Evolutionary conservation across 2,329 filamentous ascomycete species (phyloP).

Genomic region (Ramularia endophylla): DNA sequence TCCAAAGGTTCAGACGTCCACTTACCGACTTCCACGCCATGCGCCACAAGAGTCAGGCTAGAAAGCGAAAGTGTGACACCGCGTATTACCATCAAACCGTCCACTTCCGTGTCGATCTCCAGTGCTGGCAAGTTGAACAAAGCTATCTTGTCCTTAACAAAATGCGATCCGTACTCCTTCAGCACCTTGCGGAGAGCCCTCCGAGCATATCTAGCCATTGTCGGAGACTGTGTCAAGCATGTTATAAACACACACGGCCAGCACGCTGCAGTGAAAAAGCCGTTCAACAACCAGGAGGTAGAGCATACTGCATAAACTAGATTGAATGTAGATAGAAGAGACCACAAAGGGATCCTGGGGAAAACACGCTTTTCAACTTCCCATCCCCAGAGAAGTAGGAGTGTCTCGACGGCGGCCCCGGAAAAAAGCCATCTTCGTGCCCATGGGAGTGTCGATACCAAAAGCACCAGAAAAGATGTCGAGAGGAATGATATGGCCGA

Average conservation of each 20-base stretch:
- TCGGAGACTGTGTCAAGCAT: slow-evolving; percentile 44
- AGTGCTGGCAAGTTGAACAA: slow-evolving; percentile 46
- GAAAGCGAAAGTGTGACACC: slow-evolving; percentile 48
- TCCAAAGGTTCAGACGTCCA: background rate
- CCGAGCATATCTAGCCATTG: slow-evolving; percentile 33
- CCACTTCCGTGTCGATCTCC: slow-evolving; percentile 50
- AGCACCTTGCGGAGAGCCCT: slow-evolving; percentile 33
- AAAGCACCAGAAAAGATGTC: slow-evolving; percentile 10
- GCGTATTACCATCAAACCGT: slow-evolving; percentile 49
- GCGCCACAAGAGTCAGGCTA: slow-evolving; percentile 44
- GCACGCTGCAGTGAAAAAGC: slow-evolving; percentile 37
- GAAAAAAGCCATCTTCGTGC: slow-evolving; percentile 23
- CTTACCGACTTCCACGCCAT: slow-evolving; percentile 48
- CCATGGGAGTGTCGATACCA: slow-evolving; percentile 17
- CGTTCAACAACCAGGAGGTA: slow-evolving; percentile 49
- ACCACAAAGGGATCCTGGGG: slow-evolving; percentile 42
- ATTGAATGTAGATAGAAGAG: slow-evolving; percentile 42
- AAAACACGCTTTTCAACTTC: slow-evolving; percentile 35
- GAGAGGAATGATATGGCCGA: slow-evolving; percentile 6
- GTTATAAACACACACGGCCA: slow-evolving; percentile 40
- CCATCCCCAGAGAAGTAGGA: slow-evolving; percentile 22
- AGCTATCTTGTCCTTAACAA: slow-evolving; percentile 48
- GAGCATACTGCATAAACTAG: slow-evolving; percentile 42
- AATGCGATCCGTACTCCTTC: slow-evolving; percentile 39
- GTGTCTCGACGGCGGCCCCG: slow-evolving; percentile 24